These are phyloP conservation scores for Plasmodium fragile DNA, from an alignment of 169 alveolate species.

Conservation along the genomic window DNA sequence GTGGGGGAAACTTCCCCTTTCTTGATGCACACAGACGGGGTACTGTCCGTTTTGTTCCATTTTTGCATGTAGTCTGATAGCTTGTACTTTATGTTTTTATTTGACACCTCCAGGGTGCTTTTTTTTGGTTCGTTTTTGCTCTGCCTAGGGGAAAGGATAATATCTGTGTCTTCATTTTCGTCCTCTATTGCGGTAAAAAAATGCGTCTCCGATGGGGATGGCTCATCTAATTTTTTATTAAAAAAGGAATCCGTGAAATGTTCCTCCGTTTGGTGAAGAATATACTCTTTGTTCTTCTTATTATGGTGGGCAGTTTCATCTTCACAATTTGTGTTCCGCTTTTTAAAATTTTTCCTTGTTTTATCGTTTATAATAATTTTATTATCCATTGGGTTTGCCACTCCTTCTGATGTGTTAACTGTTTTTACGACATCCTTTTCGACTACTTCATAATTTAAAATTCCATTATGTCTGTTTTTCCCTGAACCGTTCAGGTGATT, in stretches of 20 bases:
- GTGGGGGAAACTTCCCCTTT: neutral
- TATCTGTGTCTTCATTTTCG: neutral
- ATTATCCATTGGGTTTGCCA: neutral
- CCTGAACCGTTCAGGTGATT: conserved; percentile 11
- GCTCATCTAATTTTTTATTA: conserved; percentile 8
- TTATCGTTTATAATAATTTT: neutral
- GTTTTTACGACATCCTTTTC: neutral
- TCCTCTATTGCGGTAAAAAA: conserved; percentile 20
- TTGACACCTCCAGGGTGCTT: conserved; percentile 7
- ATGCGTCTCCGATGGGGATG: conserved; percentile 6
- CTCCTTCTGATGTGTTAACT: neutral
- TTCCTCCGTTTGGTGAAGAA: neutral
- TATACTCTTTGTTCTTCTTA: conserved; percentile 9
- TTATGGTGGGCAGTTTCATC: neutral
- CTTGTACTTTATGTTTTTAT: conserved; percentile 27
- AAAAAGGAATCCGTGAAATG: neutral
- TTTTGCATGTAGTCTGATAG: conserved; percentile 31
- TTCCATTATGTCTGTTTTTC: neutral
- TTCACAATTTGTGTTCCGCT: conserved; percentile 4
- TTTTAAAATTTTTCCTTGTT: neutral
- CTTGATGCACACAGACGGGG: neutral
- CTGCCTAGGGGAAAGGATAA: neutral
- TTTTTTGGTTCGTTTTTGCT: neutral
- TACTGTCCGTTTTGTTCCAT: neutral
- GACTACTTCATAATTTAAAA: neutral